phyloP scores from a whole-genome alignment of 306 rosid species.

The Trichosanthes truncata region DNA sequence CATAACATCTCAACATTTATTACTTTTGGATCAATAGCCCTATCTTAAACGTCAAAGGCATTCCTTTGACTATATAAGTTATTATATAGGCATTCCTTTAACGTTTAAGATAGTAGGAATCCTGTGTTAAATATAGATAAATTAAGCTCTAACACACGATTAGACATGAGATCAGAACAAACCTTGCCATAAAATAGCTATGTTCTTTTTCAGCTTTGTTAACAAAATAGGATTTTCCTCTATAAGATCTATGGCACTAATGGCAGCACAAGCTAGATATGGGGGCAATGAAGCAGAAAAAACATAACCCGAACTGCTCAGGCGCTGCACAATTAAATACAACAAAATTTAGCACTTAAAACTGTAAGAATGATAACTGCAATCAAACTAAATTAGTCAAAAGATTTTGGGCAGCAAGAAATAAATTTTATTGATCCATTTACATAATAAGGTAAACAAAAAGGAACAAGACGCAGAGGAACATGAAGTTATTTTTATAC shows the following conservation, averaged over 20 bases:
- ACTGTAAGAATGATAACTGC: neutral
- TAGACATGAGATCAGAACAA: constrained; percentile 13
- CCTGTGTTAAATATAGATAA: neutral
- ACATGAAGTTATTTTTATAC: neutral
- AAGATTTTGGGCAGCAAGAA: neutral
- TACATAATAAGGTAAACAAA: neutral
- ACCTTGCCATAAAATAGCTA: constrained; percentile 64
- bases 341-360: constrained; percentile 18
- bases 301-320: constrained; percentile 95
- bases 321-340: constrained; percentile 49
- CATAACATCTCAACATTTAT: neutral
- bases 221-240: constrained; percentile 75
- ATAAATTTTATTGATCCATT: neutral
- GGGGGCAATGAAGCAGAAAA: constrained; percentile 99
- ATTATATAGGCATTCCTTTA: neutral
- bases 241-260: constrained; percentile 71
- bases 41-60: neutral
- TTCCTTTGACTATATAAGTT: neutral
- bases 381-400: neutral
- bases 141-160: neutral
- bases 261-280: constrained; percentile 91
- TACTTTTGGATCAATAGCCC: neutral
- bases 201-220: constrained; percentile 57
- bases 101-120: neutral
- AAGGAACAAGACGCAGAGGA: neutral